A percentile compares a stretch with the other conserved stretches of the same genome.
These are phyloP conservation scores for Gremmenia infestans DNA, from an alignment of 2,329 filamentous ascomycete genomes.

Conservation along the genomic window DNA sequence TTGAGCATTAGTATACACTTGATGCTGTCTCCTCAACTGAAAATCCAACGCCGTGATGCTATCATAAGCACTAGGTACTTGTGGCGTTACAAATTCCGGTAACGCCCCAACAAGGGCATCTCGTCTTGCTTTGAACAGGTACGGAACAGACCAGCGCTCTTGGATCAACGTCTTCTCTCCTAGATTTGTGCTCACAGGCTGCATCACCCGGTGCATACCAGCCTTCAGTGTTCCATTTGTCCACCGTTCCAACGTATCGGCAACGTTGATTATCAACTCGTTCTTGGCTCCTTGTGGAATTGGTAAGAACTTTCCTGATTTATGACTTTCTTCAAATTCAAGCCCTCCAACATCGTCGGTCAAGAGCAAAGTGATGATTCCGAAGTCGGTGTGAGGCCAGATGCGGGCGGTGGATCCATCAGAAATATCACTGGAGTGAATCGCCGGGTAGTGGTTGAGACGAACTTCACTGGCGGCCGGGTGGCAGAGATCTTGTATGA, in stretches of 20 bases:
- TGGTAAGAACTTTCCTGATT: slow-evolving; percentile 5
- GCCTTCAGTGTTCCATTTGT: slow-evolving; percentile 11
- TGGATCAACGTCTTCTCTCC: neutral
- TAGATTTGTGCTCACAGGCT: neutral
- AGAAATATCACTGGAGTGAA: slow-evolving; percentile 5
- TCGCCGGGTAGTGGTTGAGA: slow-evolving; percentile 17
- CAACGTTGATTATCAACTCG: slow-evolving; percentile 12
- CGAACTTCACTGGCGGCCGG: slow-evolving; percentile 10
- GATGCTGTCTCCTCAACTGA: no score
- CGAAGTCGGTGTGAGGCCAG: slow-evolving; percentile 15
- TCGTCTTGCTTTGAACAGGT: neutral
- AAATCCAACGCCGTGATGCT: no score
- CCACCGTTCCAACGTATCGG: slow-evolving; percentile 11
- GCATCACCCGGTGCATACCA: slow-evolving; percentile 13
- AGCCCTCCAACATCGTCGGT: slow-evolving; percentile 15
- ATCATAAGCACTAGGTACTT: no score
- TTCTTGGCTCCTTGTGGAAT: slow-evolving; percentile 8
- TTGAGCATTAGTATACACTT: no score
- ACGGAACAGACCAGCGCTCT: neutral
- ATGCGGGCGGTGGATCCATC: slow-evolving; percentile 11
- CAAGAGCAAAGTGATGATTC: slow-evolving; percentile 14
- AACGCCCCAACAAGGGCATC: neutral
- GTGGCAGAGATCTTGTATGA: no score
- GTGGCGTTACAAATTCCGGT: neutral
- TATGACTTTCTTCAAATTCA: slow-evolving; percentile 14